A percentile compares a stretch with the other conserved stretches of the same genome.
Conservation (phyloP, 441 rosid species). For the Populus hybrid region DNA sequence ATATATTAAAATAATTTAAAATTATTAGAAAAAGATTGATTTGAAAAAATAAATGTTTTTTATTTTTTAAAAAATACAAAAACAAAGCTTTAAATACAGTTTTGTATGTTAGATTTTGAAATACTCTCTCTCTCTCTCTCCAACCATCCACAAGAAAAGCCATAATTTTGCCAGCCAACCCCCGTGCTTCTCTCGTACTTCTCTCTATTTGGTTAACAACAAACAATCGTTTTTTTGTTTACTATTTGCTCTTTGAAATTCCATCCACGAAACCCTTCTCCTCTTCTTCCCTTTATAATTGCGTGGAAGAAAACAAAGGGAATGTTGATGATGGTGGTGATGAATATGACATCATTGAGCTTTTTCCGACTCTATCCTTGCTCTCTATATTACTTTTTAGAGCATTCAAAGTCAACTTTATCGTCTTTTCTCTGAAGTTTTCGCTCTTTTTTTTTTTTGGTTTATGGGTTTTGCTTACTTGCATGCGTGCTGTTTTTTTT, state of each 20-base stretch:
- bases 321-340: conserved; percentile 14
- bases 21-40: no score
- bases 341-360: conserved; percentile 12
- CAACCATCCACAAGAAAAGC: background rate
- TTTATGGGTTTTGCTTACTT: conserved; percentile 12
- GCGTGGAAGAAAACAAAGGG: conserved; percentile 1
- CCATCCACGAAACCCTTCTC: conserved; percentile 13
- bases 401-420: conserved; percentile 28
- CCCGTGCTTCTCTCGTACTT: conserved; percentile 10
- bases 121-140: conserved; percentile 2
- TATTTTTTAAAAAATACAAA: no score
- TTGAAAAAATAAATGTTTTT: no score
- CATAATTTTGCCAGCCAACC: conserved; percentile 10
- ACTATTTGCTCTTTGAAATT: background rate
- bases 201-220: background rate
- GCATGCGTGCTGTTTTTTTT: conserved; percentile 21
- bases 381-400: background rate
- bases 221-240: conserved; percentile 11
- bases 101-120: conserved; percentile 15
- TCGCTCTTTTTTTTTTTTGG: background rate
- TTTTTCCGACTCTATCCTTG: conserved; percentile 18
- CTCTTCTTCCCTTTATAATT: background rate
- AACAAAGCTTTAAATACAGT: background rate
- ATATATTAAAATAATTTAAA: no score
- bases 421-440: conserved; percentile 15